Percentiles rank a stretch among this genome's conserved stretches.
These are phyloP conservation scores for Salvia splendens DNA, from an alignment of 257 asterid species.

Conservation along the genomic window DNA sequence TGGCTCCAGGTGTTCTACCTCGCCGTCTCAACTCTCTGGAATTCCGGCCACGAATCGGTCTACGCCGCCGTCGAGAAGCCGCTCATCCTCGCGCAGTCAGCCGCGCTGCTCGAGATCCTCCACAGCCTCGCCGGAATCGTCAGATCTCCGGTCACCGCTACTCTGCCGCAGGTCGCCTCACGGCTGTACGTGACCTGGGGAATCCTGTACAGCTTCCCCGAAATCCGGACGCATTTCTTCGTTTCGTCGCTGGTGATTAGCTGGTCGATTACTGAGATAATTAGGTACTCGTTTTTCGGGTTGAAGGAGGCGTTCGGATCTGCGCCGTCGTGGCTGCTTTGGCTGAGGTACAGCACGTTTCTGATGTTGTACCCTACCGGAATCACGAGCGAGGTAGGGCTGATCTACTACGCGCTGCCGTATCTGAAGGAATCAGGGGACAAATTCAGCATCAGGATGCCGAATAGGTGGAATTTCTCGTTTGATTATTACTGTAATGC, in stretches of 20 bases:
- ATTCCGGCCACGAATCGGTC: constrained; percentile 71
- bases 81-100: constrained; percentile 76
- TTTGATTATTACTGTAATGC: constrained; percentile 77
- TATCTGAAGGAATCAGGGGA: constrained; percentile 56
- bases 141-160: constrained; percentile 90
- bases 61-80: constrained; percentile 82
- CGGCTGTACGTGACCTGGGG: constrained; percentile 90
- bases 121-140: constrained; percentile 69
- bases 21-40: constrained; percentile 52
- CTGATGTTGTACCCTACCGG: constrained; percentile 79
- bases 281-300: constrained; percentile 86
- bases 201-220: constrained; percentile 82
- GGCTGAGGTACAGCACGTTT: constrained; percentile 96
- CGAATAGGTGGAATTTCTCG: constrained; percentile 74
- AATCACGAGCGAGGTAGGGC: constrained; percentile 86
- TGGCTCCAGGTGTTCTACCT: constrained; percentile 86
- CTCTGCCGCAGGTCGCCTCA: constrained; percentile 84
- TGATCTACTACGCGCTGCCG: constrained; percentile 71
- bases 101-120: constrained; percentile 75
- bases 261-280: constrained; percentile 88
- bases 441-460: constrained; percentile 74
- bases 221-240: constrained; percentile 63
- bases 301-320: constrained; percentile 73
- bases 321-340: constrained; percentile 84
- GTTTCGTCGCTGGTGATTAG: constrained; percentile 74